Conservation (phyloP, 257 asterid species). For the Nicotiana tabacum region DNA sequence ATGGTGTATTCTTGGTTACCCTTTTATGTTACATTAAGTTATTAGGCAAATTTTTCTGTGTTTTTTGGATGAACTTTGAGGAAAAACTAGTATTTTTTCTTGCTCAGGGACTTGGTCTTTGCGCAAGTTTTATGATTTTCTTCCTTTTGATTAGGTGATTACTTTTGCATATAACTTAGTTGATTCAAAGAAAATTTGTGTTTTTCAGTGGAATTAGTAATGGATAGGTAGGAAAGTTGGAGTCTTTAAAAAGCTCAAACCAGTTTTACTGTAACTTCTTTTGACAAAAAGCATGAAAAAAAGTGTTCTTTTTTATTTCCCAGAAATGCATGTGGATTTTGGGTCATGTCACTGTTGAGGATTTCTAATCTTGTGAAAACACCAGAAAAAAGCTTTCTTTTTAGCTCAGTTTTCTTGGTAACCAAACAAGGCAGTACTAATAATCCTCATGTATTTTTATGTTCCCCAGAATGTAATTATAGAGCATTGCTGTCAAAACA, state of each 20-base stretch:
- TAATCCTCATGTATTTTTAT: not conserved
- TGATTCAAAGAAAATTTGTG: no score
- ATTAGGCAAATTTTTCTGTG: no score
- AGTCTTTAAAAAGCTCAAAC: not conserved
- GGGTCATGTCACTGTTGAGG: not conserved
- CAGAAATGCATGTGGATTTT: not conserved
- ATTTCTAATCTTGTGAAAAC: not conserved
- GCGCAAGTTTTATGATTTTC: not conserved
- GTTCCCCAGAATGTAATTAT: conserved; percentile 9
- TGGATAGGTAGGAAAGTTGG: not conserved
- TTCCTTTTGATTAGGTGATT: not conserved
- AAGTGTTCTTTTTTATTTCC: not conserved
- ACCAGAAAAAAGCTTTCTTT: not conserved
- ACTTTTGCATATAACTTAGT: no score
- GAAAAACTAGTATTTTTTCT: not conserved
- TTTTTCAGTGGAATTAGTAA: no score
- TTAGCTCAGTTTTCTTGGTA: conserved; percentile 8
- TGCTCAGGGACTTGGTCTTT: no score
- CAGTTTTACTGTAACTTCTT: no score
- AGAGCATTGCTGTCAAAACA: no score
- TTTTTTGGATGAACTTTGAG: not conserved
- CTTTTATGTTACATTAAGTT: no score
- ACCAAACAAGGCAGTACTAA: conserved; percentile 12
- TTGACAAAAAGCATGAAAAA: not conserved
- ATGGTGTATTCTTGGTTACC: not conserved